Percentiles rank a stretch among this genome's conserved stretches.
phyloP scores from a whole-genome alignment of 164 flowering plant species.

The Aristolochia contorta region DNA sequence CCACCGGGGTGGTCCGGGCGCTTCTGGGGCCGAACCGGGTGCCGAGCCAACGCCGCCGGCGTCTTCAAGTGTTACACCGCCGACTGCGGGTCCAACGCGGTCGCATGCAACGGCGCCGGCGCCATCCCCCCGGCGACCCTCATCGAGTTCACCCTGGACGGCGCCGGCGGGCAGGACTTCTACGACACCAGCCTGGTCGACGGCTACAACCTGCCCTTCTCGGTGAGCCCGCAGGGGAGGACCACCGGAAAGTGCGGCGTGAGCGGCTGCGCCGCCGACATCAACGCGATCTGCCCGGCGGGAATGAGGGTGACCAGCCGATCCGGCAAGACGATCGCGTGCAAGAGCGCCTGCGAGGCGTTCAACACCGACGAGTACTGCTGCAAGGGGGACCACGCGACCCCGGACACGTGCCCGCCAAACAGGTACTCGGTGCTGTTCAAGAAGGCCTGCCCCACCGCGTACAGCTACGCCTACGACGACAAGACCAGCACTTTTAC shows the following conservation, averaged over 20 bases:
- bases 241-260: constrained; percentile 2
- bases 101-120: constrained; percentile 28
- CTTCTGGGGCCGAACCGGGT: constrained; percentile 34
- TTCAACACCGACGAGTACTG: constrained; percentile 19
- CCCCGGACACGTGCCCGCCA: constrained; percentile 16
- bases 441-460: constrained; percentile 25
- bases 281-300: constrained; percentile 17
- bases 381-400: constrained; percentile 12
- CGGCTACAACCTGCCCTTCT: constrained; percentile 23
- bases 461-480: constrained; percentile 29
- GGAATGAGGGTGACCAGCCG: constrained; percentile 7
- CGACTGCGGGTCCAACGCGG: constrained; percentile 25
- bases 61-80: constrained; percentile 22
- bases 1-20: constrained; percentile 29
- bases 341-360: constrained; percentile 23
- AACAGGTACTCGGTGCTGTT: constrained; percentile 16
- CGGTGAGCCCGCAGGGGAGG: constrained; percentile 5
- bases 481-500: constrained; percentile 23
- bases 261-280: constrained; percentile 10
- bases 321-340: constrained; percentile 17
- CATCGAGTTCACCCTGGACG: constrained; percentile 25
- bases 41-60: constrained; percentile 16
- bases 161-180: constrained; percentile 12
- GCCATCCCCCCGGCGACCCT: constrained; percentile 33
- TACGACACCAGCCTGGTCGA: constrained; percentile 34